Percentiles rank a stretch among this genome's conserved stretches.
Conservation (phyloP, 108 stramenopile genomes). For the Hondaea fermentalgiana region DNA sequence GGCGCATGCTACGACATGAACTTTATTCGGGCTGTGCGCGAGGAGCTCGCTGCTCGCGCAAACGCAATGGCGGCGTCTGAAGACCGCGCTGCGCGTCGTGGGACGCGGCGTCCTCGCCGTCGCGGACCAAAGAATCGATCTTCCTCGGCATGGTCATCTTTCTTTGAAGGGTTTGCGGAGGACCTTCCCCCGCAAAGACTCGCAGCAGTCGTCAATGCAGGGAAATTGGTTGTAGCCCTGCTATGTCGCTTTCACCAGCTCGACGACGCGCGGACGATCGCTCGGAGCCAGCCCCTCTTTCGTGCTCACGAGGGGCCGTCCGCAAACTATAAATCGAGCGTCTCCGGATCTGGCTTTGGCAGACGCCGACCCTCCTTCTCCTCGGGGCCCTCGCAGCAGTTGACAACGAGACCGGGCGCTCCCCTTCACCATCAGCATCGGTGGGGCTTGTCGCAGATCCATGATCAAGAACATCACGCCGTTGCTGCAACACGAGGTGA, state of each 20-base stretch:
- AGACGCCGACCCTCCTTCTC: not conserved
- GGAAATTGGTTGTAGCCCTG: not conserved
- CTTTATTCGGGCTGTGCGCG: not conserved
- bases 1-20: slow-evolving; percentile 2
- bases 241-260: not conserved
- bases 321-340: too few relatives aligned
- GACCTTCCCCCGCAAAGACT: not conserved
- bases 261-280: not conserved
- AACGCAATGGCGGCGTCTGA: not conserved
- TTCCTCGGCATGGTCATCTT: not conserved
- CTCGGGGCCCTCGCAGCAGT: not conserved
- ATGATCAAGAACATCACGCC: too few relatives aligned
- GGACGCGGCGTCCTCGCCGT: too few relatives aligned
- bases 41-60: not conserved
- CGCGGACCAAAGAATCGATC: not conserved
- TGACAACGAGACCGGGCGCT: too few relatives aligned
- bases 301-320: too few relatives aligned
- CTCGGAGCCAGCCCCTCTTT: not conserved
- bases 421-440: too few relatives aligned
- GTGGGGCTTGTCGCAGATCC: too few relatives aligned
- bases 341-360: not conserved
- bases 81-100: too few relatives aligned
- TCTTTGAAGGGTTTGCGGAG: not conserved
- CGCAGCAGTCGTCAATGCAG: not conserved
- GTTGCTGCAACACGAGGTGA: too few relatives aligned